These are phyloP conservation scores for Oenanthe javanica DNA, from an alignment of 140 eudicot species.

Conservation along the genomic window DNA sequence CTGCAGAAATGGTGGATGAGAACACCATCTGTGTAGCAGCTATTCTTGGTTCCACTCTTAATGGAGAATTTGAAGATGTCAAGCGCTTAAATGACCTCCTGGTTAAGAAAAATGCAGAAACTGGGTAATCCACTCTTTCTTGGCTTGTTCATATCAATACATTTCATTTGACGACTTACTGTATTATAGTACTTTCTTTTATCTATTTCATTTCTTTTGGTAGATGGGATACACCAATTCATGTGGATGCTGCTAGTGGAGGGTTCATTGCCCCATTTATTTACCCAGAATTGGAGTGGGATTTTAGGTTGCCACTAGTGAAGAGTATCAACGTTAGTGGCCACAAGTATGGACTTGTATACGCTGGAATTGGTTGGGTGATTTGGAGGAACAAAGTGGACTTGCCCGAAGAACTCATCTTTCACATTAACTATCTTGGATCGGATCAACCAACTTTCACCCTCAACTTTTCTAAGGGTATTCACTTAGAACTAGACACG, in stretches of 20 bases:
- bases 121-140: conserved; percentile 40
- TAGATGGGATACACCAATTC: conserved; percentile 87
- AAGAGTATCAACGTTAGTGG: conserved; percentile 89
- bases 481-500: neutral
- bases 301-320: conserved; percentile 69
- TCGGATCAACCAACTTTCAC: conserved; percentile 93
- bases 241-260: conserved; percentile 91
- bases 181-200: neutral
- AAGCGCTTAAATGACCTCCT: conserved; percentile 66
- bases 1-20: conserved; percentile 81
- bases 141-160: neutral
- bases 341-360: conserved; percentile 83
- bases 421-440: conserved; percentile 86
- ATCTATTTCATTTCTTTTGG: neutral
- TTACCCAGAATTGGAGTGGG: conserved; percentile 83
- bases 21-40: conserved; percentile 88
- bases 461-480: conserved; percentile 88
- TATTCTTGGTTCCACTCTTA: conserved; percentile 75
- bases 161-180: neutral
- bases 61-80: conserved; percentile 85
- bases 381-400: conserved; percentile 84
- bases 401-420: conserved; percentile 80
- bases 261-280: conserved; percentile 88
- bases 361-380: conserved; percentile 85
- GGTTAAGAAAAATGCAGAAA: conserved; percentile 42